A percentile compares a stretch with the other conserved stretches of the same genome.
These are phyloP conservation scores for Sophora flavescens DNA, from an alignment of 306 rosid species.

Conservation along the genomic window DNA sequence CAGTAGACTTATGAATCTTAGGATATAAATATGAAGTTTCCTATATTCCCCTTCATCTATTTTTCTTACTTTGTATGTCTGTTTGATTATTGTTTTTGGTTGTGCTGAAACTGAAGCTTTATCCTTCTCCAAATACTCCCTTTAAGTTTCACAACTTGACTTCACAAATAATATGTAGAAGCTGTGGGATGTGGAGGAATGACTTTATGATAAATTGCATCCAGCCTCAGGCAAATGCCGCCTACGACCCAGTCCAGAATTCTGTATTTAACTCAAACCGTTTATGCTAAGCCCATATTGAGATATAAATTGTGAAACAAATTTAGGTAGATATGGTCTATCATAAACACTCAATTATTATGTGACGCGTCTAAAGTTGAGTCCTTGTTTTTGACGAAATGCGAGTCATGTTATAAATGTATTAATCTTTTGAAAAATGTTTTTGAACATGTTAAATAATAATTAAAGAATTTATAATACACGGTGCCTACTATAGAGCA, in stretches of 20 bases:
- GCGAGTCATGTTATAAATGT: too few species aligned
- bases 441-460: too few species aligned
- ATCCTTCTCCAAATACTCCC: background rate
- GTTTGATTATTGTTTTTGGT: constrained; percentile 26
- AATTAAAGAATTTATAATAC: too few species aligned
- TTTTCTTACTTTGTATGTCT: background rate
- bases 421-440: too few species aligned
- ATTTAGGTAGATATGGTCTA: background rate
- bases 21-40: constrained; percentile 17
- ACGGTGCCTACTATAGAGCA: too few species aligned
- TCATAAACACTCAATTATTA: background rate
- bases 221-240: background rate
- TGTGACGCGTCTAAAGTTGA: too few species aligned
- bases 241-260: background rate
- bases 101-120: constrained; percentile 15
- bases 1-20: constrained; percentile 68
- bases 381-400: too few species aligned
- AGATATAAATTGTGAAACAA: background rate
- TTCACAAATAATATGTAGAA: constrained; percentile 10
- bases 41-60: background rate
- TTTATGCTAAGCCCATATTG: background rate
- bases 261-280: background rate
- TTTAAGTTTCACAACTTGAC: constrained; percentile 15
- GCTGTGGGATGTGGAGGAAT: constrained; percentile 28
- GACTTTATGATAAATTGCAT: constrained; percentile 23